These are phyloP conservation scores for Lunasporangiospora selenospora DNA, from an alignment of 192 early-diverging fungal species.

Conservation along the genomic window DNA sequence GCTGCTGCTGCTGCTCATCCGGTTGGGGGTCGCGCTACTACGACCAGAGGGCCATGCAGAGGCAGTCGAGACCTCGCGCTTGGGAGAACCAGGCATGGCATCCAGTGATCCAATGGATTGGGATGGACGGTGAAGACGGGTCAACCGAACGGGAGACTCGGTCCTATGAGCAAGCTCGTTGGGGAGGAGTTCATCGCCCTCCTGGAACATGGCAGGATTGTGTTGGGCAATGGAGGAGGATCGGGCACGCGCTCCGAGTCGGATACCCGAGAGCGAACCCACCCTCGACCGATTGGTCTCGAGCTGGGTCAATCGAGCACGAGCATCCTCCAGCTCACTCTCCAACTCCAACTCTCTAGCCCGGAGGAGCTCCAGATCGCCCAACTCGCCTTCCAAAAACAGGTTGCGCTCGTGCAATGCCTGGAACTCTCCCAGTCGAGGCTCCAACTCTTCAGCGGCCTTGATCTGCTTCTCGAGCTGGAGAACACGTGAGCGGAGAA, in stretches of 20 bases:
- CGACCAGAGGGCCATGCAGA: too few relatives aligned
- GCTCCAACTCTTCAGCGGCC: slow-evolving; percentile 14
- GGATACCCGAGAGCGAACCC: slow-evolving; percentile 30
- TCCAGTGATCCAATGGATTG: slow-evolving; percentile 13
- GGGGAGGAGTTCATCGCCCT: slow-evolving; percentile 18
- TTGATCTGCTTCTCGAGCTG: slow-evolving; percentile 27
- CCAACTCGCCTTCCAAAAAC: slow-evolving; percentile 14
- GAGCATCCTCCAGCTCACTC: slow-evolving; percentile 6
- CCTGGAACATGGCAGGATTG: slow-evolving; percentile 5
- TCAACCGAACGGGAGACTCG: slow-evolving; percentile 10
- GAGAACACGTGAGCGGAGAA: slow-evolving; percentile 7
- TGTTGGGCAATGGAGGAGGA: slow-evolving; percentile 39
- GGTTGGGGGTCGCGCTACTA: too few relatives aligned
- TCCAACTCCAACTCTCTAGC: slow-evolving; percentile 21
- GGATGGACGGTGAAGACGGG: slow-evolving; percentile 5
- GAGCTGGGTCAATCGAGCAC: slow-evolving; percentile 8
- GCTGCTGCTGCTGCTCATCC: too few relatives aligned
- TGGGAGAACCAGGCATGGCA: too few relatives aligned
- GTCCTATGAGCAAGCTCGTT: background rate
- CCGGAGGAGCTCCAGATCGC: slow-evolving; percentile 13
- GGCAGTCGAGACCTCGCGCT: too few relatives aligned
- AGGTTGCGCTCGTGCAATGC: slow-evolving; percentile 15
- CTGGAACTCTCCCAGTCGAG: slow-evolving; percentile 13
- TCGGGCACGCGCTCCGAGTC: slow-evolving; percentile 11
- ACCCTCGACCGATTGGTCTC: slow-evolving; percentile 10